Base-by-base conservation (phyloP, 2,329 filamentous ascomycete species). In the Dothideomycetidae sp. region DNA sequence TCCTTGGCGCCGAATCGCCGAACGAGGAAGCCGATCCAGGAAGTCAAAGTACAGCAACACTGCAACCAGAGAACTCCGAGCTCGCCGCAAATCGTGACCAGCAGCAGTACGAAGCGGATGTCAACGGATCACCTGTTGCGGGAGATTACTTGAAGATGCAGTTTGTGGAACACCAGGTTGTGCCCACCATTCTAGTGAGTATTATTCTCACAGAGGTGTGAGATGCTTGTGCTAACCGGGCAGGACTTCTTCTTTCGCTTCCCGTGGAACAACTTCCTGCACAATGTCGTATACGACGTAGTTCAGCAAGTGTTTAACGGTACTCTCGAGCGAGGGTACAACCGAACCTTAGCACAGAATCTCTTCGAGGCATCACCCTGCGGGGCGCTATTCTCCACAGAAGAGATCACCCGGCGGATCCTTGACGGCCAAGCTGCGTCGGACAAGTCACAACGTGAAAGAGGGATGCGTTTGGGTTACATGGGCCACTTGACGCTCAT, bases 261-360 rank as follows among this genome's bases (percentile, higher is more conserved):
- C 53, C 88, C 90, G 1, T 98, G 90, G 90, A 98, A 98, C 60
- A 98, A 98, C 58, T 98, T 98, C 54, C 70, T 98, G 31, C 90
- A 98, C 61, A 98, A 98, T 53, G 90, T 98, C 30, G 90, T 98
- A 33, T 98, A 98, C 55, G 90, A 98, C 57, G 86, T 98, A 52
- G 83, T 98, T 30, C 90, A 98, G 58, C 90, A 98, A 63, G 90
- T 98, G 1, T 96, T 98, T 59, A 98, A 98, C 54, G 90, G 90
- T 5, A 85, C 85, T 1, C 93, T 98, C 81, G 88, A 96, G 49
- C 80, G 85, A 42, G 86, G 90, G 17, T 94, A 80, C 62, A 98
- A 98, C 58, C 78, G 83, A 9, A 78, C 75, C 33, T 66, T 98
- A 36, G 88, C 90, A 10, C 79, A 94, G 42, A 88, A 93, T 47